These are phyloP conservation scores for Closterium sp. DNA, from an alignment of 139 green algal species.

Conservation along the genomic window DNA sequence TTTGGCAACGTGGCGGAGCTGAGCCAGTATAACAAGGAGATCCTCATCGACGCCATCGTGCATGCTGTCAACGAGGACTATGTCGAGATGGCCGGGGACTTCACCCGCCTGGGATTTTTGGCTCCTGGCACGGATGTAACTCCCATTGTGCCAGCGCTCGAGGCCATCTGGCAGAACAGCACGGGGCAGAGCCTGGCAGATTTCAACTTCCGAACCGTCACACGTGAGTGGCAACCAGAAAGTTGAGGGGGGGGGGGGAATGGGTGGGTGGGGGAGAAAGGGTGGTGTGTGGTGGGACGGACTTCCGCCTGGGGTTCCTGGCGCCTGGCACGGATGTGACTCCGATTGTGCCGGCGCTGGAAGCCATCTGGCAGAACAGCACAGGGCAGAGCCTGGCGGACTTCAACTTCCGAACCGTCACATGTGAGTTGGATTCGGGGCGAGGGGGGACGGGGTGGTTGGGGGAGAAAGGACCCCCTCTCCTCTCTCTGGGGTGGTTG, in stretches of 20 bases:
- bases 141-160: conserved; percentile 88
- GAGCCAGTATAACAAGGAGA: conserved; percentile 66
- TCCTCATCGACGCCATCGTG: conserved; percentile 95
- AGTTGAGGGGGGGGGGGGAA: no score
- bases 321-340: conserved; percentile 81
- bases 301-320: conserved; percentile 96
- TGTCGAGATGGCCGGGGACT: conserved; percentile 80
- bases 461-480: no score
- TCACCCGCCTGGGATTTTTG: conserved; percentile 96
- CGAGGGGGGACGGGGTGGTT: not conserved
- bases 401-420: conserved; percentile 99
- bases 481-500: no score
- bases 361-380: conserved; percentile 94
- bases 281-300: no score
- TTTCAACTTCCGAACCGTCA: conserved; percentile 99
- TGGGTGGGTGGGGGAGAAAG: no score
- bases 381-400: conserved; percentile 65
- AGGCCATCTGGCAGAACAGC: conserved; percentile 94
- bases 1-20: conserved; percentile 99
- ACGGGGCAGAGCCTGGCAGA: conserved; percentile 66
- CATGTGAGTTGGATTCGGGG: conserved; percentile 43
- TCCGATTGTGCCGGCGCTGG: conserved; percentile 87
- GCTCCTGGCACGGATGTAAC: conserved; percentile 82
- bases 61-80: conserved; percentile 99
- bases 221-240: conserved; percentile 45